Evolutionary conservation across 2,329 filamentous ascomycete species (phyloP).

Genomic region (Corynespora cassiicola): DNA sequence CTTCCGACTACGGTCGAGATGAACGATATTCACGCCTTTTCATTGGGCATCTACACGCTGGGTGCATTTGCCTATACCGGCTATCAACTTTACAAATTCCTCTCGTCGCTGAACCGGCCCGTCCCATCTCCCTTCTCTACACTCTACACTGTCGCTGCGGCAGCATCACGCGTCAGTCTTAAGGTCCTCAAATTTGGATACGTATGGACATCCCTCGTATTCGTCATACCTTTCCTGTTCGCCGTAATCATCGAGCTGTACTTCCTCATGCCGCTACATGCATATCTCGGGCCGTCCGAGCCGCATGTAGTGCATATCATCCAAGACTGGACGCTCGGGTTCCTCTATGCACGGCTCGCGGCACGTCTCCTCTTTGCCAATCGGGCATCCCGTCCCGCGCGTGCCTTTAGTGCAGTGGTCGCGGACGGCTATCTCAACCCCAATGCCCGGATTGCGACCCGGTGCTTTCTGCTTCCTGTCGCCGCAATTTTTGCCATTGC

Average conservation of each 20-base stretch:
- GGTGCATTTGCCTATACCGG: constrained; percentile 68
- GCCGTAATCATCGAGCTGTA: constrained; percentile 87
- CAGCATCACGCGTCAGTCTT: constrained; percentile 32
- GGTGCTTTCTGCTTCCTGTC: constrained; percentile 83
- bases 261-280: constrained; percentile 83
- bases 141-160: constrained; percentile 29
- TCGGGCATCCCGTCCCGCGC: constrained; percentile 72
- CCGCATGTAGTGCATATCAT: constrained; percentile 82
- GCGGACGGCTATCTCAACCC: constrained; percentile 76
- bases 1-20: constrained; percentile 71
- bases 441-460: constrained; percentile 78
- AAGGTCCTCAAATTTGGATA: constrained; percentile 68
- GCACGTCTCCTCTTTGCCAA: constrained; percentile 73
- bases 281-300: constrained; percentile 62
- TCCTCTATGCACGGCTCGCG: constrained; percentile 86
- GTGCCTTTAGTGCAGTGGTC: constrained; percentile 76
- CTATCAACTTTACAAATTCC: constrained; percentile 58
- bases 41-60: constrained; percentile 83
- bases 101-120: constrained; percentile 29
- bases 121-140: constrained; percentile 38
- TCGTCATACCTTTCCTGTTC: constrained; percentile 83
- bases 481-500: constrained; percentile 67
- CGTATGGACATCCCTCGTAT: constrained; percentile 73
- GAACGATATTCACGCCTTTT: constrained; percentile 97
- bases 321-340: constrained; percentile 91